Base-by-base conservation (phyloP, 352 stramenopile species). In the Globisporangium cylindrosporum region DNA sequence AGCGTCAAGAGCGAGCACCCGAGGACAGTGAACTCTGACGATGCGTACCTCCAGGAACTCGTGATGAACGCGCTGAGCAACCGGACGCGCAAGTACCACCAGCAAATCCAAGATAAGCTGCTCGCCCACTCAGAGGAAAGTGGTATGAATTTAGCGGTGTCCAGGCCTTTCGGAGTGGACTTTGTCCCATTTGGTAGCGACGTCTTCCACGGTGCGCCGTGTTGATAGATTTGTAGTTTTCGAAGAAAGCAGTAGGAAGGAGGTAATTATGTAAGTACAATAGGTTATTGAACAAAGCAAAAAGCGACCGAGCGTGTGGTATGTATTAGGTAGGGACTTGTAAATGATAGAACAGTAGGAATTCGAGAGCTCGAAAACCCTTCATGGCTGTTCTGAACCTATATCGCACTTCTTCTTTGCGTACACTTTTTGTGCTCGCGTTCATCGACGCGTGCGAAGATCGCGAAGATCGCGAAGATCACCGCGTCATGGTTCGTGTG, bases 401-500 rank as follows among this genome's bases (percentile, higher is more conserved):
- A 41, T 12, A 41, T 41, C 34, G 34, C 34, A 9, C n/a, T n/a
- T n/a, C 34, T 41, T 41, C 34, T 41, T 41, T 12, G 34, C 34
- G 34, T 41, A 29, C 25, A 29, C 25, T 29, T 29, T 29, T 2
- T 29, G 25, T 2, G 64, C 56, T 69, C 43, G 55, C 55, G 20
- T 51, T 69, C 58, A 51, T 70, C 29, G 64, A 69, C 27, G 59
- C 69, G 18, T 82, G 70, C 43, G 46, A 75, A 22, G 48, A 54
- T 10, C 20, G 20, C 22, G 12, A 24, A 32, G n/a, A n/a, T 29
- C 25, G 25, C 25, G 25, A 29, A 29, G 25, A 29, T 29, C 25
- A 2, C 25, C 25, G 25, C 25, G 25, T 29, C 25, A 29, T 29
- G 25, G 25, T 29, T 29, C 25, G 25, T 29, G 25, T 54, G 20